Evolutionary conservation across 495 filamentous ascomycete species (phyloP).

Genomic region (Aspergillus conjunctus): DNA sequence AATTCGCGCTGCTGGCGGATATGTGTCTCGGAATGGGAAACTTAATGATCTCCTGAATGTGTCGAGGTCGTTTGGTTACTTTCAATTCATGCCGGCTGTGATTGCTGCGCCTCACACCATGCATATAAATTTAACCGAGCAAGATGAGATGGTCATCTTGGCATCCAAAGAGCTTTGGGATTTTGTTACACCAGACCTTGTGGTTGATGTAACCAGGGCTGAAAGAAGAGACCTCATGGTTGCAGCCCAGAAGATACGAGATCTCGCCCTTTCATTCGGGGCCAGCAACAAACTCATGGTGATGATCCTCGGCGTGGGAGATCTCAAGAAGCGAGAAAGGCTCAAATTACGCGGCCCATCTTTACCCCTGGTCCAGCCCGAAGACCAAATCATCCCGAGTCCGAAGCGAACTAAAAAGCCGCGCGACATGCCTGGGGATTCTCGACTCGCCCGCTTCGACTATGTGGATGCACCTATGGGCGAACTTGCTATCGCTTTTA

Average conservation of each 20-base stretch:
- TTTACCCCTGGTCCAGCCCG: conserved; percentile 68
- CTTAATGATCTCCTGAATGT: conserved; percentile 90
- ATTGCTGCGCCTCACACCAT: conserved; percentile 87
- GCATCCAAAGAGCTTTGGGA: conserved; percentile 95
- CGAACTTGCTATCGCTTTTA: conserved; percentile 92
- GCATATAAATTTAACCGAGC: conserved; percentile 77
- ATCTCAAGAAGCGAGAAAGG: conserved; percentile 80
- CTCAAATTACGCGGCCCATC: conserved; percentile 71
- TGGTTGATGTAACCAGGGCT: conserved; percentile 85
- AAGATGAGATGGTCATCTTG: conserved; percentile 91
- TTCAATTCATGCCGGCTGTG: conserved; percentile 87
- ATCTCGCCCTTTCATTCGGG: conserved; percentile 94
- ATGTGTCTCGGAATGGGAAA: conserved; percentile 90
- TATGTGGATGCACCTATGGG: conserved; percentile 90
- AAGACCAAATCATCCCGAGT: conserved; percentile 66
- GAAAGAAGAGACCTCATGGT: conserved; percentile 90
- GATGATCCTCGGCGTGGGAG: conserved; percentile 91
- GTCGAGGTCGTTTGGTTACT: conserved; percentile 92
- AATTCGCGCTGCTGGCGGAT: conserved; percentile 93
- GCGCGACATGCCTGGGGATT: conserved; percentile 74
- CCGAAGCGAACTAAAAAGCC: conserved; percentile 64
- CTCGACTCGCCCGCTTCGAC: conserved; percentile 79
- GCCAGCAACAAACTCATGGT: conserved; percentile 96
- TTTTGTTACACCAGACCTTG: conserved; percentile 80
- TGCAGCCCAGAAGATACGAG: conserved; percentile 91